A percentile compares a stretch with the other conserved stretches of the same genome.
These are phyloP conservation scores for Epithemia pelagica DNA, from an alignment of 108 stramenopile genomes.

Conservation along the genomic window DNA sequence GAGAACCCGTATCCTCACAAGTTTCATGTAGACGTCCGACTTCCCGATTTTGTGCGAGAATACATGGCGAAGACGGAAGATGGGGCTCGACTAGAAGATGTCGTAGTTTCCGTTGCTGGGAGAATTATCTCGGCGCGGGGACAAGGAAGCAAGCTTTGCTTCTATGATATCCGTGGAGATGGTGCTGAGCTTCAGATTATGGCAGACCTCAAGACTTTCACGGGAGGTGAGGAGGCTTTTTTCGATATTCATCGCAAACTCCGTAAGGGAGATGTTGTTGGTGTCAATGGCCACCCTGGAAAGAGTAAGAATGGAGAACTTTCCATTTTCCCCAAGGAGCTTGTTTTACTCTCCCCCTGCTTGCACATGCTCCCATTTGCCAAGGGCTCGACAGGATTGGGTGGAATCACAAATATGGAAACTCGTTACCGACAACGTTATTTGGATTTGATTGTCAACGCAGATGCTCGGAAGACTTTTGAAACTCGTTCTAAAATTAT, in stretches of 20 bases:
- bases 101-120: slow-evolving; percentile 84
- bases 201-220: slow-evolving; percentile 82
- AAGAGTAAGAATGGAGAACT: slow-evolving; percentile 97
- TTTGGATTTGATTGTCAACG: slow-evolving; percentile 96
- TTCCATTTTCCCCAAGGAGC: slow-evolving; percentile 85
- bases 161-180: slow-evolving; percentile 95
- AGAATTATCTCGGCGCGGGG: slow-evolving; percentile 88
- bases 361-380: slow-evolving; percentile 97
- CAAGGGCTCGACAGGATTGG: slow-evolving; percentile 60
- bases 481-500: slow-evolving; percentile 86
- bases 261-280: slow-evolving; percentile 95
- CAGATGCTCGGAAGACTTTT: slow-evolving; percentile 84
- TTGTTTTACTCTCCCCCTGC: slow-evolving; percentile 92
- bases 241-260: slow-evolving; percentile 62
- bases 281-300: slow-evolving; percentile 86
- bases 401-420: slow-evolving; percentile 93
- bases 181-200: slow-evolving; percentile 95
- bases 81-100: slow-evolving; percentile 66
- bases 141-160: slow-evolving; percentile 92
- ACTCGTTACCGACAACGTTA: slow-evolving; percentile 96
- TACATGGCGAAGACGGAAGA: slow-evolving; percentile 62
- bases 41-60: slow-evolving; percentile 84
- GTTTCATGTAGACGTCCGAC: slow-evolving; percentile 83
- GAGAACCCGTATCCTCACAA: slow-evolving; percentile 98
- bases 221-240: slow-evolving; percentile 85